Conservation (phyloP, 2,329 filamentous ascomycete species). For the Xylariaceae sp. region DNA sequence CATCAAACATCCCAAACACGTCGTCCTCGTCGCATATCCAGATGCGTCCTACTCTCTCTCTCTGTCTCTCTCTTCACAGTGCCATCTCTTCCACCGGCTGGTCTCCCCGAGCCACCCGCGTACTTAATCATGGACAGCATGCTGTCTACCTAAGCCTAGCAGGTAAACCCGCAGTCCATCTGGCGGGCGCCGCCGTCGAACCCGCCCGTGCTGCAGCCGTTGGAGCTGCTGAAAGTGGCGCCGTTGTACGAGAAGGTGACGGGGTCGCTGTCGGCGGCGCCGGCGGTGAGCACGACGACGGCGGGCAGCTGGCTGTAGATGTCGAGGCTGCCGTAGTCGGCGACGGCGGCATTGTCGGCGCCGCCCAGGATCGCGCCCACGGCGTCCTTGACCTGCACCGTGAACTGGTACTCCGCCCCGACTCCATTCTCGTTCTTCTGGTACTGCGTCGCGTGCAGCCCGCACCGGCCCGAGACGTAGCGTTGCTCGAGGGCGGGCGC, state of each 20-base stretch:
- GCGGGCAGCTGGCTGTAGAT: not conserved
- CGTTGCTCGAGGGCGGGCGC: slow-evolving; percentile 1
- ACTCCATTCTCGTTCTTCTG: slow-evolving; percentile 3
- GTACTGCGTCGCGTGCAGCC: slow-evolving; percentile 1
- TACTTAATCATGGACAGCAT: no score
- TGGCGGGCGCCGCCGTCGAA: not conserved
- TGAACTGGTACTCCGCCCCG: not conserved
- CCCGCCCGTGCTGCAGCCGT: not conserved
- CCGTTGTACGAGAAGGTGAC: not conserved
- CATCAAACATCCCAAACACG: no score
- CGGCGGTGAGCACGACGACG: not conserved
- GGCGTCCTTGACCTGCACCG: not conserved
- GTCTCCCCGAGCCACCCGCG: no score
- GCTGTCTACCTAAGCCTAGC: no score
- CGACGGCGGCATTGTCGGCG: not conserved
- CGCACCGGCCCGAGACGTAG: not conserved
- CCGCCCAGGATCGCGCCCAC: not conserved
- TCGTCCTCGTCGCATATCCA: no score
- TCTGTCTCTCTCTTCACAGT: no score
- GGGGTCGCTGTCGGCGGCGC: not conserved
- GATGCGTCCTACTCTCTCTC: no score
- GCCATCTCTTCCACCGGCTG: no score
- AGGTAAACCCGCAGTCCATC: not conserved
- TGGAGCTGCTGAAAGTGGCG: not conserved
- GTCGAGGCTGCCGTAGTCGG: not conserved